A percentile compares a stretch with the other conserved stretches of the same genome.
Evolutionary conservation across 441 rosid genomes (phyloP).

Genomic region (Gossypium schwendimanii): DNA sequence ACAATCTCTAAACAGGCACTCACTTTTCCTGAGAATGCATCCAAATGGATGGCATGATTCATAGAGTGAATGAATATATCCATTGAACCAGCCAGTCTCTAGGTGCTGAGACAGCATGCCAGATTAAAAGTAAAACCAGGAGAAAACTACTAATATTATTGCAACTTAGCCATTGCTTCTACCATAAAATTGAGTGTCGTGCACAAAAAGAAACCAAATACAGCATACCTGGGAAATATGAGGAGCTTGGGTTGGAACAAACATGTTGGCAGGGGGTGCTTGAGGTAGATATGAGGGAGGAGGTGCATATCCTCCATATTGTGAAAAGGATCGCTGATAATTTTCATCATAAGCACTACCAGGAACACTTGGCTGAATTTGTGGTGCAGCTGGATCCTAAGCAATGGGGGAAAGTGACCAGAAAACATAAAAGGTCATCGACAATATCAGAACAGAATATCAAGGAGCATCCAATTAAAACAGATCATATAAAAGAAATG

Average conservation of each 20-base stretch:
- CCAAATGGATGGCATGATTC: neutral
- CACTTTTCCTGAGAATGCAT: neutral
- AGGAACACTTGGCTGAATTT: conserved; percentile 43
- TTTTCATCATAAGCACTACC: conserved; percentile 43
- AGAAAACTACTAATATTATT: neutral
- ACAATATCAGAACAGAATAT: conserved; percentile 14
- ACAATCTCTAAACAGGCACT: neutral
- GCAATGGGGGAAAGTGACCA: conserved; percentile 14
- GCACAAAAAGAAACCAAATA: neutral
- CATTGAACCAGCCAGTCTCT: neutral
- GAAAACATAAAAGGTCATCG: neutral
- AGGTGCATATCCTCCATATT: conserved; percentile 53
- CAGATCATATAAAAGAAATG: conserved; percentile 6
- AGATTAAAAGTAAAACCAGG: neutral
- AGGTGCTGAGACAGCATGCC: neutral
- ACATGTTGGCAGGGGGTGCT: conserved; percentile 32
- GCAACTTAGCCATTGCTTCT: neutral
- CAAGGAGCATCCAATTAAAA: conserved; percentile 12
- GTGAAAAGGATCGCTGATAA: conserved; percentile 50
- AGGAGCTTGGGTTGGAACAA: conserved; percentile 56
- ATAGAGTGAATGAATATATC: neutral
- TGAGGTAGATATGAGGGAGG: conserved; percentile 48
- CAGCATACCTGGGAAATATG: conserved; percentile 51
- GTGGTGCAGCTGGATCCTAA: conserved; percentile 38
- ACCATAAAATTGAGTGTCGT: neutral